Conservation (phyloP, 495 filamentous ascomycete species). For the Jackrogersella minutella region DNA sequence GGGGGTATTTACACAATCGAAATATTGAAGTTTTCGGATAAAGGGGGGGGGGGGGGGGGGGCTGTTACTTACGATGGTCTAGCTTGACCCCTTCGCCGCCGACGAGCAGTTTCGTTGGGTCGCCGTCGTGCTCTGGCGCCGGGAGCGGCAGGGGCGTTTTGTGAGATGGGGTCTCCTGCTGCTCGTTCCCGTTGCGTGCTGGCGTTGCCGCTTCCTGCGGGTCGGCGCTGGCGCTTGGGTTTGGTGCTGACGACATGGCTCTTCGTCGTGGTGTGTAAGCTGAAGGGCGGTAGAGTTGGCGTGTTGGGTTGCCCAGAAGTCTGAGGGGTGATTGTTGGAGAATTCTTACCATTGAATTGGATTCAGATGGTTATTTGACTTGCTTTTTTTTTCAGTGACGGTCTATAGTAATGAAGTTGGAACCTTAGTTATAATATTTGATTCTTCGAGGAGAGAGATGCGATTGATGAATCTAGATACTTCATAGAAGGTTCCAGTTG, state of each 20-base stretch:
- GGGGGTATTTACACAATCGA: no score
- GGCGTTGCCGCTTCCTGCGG: not conserved
- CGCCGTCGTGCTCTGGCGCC: conserved; percentile 10
- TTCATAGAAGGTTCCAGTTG: conserved; percentile 33
- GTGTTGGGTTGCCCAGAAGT: conserved; percentile 21
- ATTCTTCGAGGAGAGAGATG: no score
- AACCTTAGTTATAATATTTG: conserved; percentile 3
- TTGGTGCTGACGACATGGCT: conserved; percentile 31
- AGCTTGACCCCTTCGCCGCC: conserved; percentile 33
- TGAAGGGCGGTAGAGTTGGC: conserved; percentile 11
- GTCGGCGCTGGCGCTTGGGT: conserved; percentile 7
- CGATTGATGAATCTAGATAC: conserved; percentile 1
- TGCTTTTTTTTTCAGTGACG: not conserved
- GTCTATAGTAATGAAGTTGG: not conserved
- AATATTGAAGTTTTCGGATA: no score
- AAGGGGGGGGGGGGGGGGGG: not conserved
- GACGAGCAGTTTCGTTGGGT: conserved; percentile 22
- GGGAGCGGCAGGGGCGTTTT: conserved; percentile 28
- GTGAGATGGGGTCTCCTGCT: not conserved
- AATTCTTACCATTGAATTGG: conserved; percentile 27
- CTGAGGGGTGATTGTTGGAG: conserved; percentile 20
- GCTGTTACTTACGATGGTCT: conserved; percentile 28
- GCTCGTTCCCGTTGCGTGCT: not conserved
- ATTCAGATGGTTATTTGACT: no score
- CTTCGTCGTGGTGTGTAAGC: conserved; percentile 7